A percentile compares a stretch with the other conserved stretches of the same genome.
Evolutionary conservation across 2,329 filamentous ascomycete species (phyloP).

Genomic region (Colletotrichum melonis): DNA sequence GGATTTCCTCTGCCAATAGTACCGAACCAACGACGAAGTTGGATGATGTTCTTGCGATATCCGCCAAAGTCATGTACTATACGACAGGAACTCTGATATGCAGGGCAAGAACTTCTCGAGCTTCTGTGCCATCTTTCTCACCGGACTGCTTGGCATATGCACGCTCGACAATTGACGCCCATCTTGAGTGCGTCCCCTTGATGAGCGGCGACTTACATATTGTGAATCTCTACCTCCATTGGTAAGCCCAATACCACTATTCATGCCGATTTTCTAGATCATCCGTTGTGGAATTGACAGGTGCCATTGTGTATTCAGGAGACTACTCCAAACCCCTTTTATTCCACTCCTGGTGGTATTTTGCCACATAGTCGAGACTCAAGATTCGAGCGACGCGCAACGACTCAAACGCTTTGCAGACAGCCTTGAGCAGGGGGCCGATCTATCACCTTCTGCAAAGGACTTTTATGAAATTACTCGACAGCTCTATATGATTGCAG

Average conservation of each 20-base stretch:
- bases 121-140: neutral
- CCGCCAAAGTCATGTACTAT: constrained; percentile 6
- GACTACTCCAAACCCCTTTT: constrained; percentile 9
- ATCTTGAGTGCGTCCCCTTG: constrained; percentile 8
- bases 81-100: constrained; percentile 14
- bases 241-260: neutral
- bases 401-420: neutral
- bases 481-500: neutral
- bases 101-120: neutral
- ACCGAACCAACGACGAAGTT: neutral
- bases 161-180: neutral
- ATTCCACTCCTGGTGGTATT: constrained; percentile 5
- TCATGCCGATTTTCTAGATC: too few species aligned
- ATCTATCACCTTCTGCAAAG: neutral
- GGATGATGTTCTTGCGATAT: neutral
- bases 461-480: neutral
- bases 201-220: neutral
- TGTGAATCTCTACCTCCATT: constrained; percentile 15
- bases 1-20: neutral
- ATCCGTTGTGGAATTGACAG: neutral
- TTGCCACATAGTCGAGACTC: neutral
- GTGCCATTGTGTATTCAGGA: neutral
- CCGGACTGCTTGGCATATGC: constrained; percentile 6
- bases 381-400: neutral
- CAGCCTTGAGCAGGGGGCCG: neutral